Evolutionary conservation across 768 basidiomycete species (phyloP), one percentile per base, ranked within the genome.

Genomic region (Rhodosporidiobolus sp.): DNA sequence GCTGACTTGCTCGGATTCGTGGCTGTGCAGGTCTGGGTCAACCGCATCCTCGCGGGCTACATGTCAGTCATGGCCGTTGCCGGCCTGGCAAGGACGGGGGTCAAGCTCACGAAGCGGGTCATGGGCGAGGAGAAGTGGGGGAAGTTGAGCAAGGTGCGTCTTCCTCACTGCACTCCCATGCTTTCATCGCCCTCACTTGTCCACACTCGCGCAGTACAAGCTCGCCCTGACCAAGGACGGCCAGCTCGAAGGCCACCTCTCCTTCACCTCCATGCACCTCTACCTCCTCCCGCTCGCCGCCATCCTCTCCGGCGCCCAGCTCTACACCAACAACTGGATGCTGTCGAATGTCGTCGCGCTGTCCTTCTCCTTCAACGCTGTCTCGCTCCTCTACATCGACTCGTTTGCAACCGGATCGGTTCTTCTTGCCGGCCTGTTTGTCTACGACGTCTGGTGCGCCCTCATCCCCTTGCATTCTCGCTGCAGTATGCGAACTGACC

Each of bases 401-500:
- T 90, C 90, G 16, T 95, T 97, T 84, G 82, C 85, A 77, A 96
- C 95, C 24, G 95, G 93, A 12, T 85, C 85, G 52, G 86, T 92
- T 70, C 85, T 97, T 6, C 84, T 99, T 10, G 85, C 86, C 5
- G 93, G 91, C 9, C 83, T 99, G 32, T 92, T 97, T 82, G 57
- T 96, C 53, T 98, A 98, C 79, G 95, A 98, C 79, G 86, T 96
- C 52, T 95, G 89, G 86, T 96, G 91, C 91, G 75, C 64, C 11
- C 53, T 56, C 28, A 12, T 28, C 9, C 9, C 30, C 8, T 64
- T 24, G 61, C 43, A n/a, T n/a, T n/a, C n/a, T n/a, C n/a, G n/a
- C n/a, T n/a, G n/a, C n/a, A n/a, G n/a, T n/a, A n/a, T n/a, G n/a
- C n/a, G n/a, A n/a, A n/a, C n/a, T n/a, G n/a, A n/a, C n/a, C n/a